A percentile compares a stretch with the other conserved stretches of the same genome.
Conservation (phyloP, 192 early-diverging fungal species). For the Neocallimastix lanati region DNA sequence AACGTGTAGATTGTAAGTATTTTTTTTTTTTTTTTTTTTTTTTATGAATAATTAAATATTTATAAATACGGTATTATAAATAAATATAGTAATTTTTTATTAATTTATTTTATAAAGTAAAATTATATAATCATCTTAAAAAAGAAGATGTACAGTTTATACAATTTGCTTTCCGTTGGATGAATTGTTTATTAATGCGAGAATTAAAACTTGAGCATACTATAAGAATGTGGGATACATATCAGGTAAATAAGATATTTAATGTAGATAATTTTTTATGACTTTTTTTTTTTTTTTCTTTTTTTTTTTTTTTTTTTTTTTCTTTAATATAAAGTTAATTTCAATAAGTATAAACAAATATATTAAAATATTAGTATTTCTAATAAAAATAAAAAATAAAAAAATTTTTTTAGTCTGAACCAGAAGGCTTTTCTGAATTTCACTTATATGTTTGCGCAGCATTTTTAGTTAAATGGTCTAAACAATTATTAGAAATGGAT, state of each 20-base stretch:
- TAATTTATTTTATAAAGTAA: conserved; percentile 38
- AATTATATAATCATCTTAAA: conserved; percentile 63
- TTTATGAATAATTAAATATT: too few relatives aligned
- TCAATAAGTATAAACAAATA: too few relatives aligned
- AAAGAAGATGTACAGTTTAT: conserved; percentile 87
- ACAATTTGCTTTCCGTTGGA: conserved; percentile 98
- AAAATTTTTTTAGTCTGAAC: too few relatives aligned
- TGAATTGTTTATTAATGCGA: conserved; percentile 97
- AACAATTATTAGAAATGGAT: conserved; percentile 65
- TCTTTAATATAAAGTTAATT: too few relatives aligned
- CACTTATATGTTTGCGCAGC: conserved; percentile 98
- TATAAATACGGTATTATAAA: too few relatives aligned
- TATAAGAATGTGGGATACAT: conserved; percentile 99
- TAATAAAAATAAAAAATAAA: too few relatives aligned
- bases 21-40: too few relatives aligned
- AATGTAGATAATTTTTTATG: too few relatives aligned
- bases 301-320: too few relatives aligned
- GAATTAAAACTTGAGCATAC: conserved; percentile 72
- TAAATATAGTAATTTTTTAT: too few relatives aligned
- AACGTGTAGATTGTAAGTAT: conserved; percentile 67
- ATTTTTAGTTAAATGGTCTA: conserved; percentile 90
- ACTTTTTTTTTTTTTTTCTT: too few relatives aligned
- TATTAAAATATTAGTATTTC: too few relatives aligned
- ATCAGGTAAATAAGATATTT: conserved; percentile 59
- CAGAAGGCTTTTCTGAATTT: conserved; percentile 84